Evolutionary conservation across 768 basidiomycete genomes (phyloP).

Genomic region (Dioszegia crocea): DNA sequence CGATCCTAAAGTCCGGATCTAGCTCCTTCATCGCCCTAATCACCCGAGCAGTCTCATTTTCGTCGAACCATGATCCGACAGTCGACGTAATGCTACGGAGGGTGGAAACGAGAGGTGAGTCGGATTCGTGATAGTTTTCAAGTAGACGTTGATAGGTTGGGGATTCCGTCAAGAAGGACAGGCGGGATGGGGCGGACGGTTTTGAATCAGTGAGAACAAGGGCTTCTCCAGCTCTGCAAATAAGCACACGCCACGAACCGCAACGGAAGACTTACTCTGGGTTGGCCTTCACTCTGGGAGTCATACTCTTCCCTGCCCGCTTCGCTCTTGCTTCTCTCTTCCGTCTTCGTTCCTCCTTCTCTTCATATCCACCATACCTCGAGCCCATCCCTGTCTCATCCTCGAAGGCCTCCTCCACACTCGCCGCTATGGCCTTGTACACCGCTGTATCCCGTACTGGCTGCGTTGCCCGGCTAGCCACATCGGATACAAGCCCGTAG

Average conservation of each 20-base stretch:
- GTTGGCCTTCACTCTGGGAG: slow-evolving; percentile 62
- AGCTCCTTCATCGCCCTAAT: slow-evolving; percentile 77
- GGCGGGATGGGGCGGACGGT: slow-evolving; percentile 27
- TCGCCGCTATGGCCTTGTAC: slow-evolving; percentile 85
- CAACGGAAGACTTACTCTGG: slow-evolving; percentile 62
- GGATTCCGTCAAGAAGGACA: slow-evolving; percentile 30
- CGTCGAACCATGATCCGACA: slow-evolving; percentile 80
- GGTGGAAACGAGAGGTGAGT: slow-evolving; percentile 77
- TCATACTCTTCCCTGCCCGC: slow-evolving; percentile 66
- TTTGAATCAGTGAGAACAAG: slow-evolving; percentile 60
- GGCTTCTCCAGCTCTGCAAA: slow-evolving; percentile 71
- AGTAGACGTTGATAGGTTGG: slow-evolving; percentile 39
- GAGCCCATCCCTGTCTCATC: slow-evolving; percentile 64
- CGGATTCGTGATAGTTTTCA: slow-evolving; percentile 80
- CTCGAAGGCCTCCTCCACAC: slow-evolving; percentile 84
- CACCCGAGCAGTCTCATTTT: slow-evolving; percentile 97
- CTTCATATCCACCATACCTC: slow-evolving; percentile 89
- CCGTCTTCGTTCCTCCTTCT: slow-evolving; percentile 80
- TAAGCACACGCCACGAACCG: background rate
- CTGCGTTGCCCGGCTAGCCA: slow-evolving; percentile 83
- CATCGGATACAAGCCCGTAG: slow-evolving; percentile 75
- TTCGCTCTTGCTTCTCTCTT: slow-evolving; percentile 73
- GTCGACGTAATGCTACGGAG: slow-evolving; percentile 78
- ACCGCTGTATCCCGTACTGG: slow-evolving; percentile 95
- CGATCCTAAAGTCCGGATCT: slow-evolving; percentile 81